A percentile compares a stretch with the other conserved stretches of the same genome.
These are phyloP conservation scores for Basidioascus undulatus DNA, from an alignment of 768 basidiomycete genomes.

Conservation along the genomic window DNA sequence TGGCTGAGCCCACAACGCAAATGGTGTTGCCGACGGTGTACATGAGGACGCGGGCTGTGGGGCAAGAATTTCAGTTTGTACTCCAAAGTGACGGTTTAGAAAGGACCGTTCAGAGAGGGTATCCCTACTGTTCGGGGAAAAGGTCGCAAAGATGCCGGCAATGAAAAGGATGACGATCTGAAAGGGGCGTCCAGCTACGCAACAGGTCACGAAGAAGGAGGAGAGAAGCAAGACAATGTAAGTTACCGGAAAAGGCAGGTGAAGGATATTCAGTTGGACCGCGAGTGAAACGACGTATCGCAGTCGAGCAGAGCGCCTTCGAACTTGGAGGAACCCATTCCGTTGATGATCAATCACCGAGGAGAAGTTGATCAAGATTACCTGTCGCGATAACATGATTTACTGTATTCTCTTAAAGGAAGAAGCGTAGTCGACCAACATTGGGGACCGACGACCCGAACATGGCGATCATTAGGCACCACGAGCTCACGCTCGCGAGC, in stretches of 20 bases:
- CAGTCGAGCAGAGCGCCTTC: conserved; percentile 18
- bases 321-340: conserved; percentile 15
- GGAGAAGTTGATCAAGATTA: conserved; percentile 18
- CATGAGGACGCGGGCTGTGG: conserved; percentile 16
- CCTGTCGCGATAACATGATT: background rate
- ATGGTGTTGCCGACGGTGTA: conserved; percentile 15
- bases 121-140: conserved; percentile 2
- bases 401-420: background rate
- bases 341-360: conserved; percentile 17
- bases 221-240: too few species aligned
- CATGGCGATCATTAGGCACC: conserved; percentile 17
- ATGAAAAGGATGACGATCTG: conserved; percentile 19
- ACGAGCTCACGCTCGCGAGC: conserved; percentile 15
- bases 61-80: too few species aligned
- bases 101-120: too few species aligned
- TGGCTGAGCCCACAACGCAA: conserved; percentile 14
- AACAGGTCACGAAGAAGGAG: too few species aligned
- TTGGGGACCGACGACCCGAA: conserved; percentile 17
- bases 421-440: conserved; percentile 6
- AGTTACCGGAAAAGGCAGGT: too few species aligned
- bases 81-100: too few species aligned
- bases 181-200: conserved; percentile 17
- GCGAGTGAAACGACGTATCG: too few species aligned
- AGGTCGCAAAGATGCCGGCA: conserved; percentile 15
- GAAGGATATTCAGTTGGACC: too few species aligned